Percentiles rank a stretch among this genome's conserved stretches.
These are phyloP conservation scores for Starmerella vitae DNA, from an alignment of 805 yeast genomes.

Conservation along the genomic window DNA sequence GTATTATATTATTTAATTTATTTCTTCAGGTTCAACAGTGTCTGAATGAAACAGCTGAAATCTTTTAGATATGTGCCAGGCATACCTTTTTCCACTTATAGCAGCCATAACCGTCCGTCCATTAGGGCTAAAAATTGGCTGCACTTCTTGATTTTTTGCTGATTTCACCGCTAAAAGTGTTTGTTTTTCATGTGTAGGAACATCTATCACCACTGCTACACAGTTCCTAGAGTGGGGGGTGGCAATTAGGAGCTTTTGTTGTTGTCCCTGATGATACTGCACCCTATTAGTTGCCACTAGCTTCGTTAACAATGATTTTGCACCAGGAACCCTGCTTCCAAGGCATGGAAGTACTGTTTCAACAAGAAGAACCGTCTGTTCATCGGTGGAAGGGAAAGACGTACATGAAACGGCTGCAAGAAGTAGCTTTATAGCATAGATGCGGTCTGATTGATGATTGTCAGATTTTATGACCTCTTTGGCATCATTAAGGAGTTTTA, in stretches of 20 bases:
- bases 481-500: slow-evolving; percentile 4
- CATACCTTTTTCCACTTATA: not conserved
- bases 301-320: slow-evolving; percentile 8
- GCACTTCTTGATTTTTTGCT: not conserved
- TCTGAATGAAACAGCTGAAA: slow-evolving; percentile 1
- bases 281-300: slow-evolving; percentile 7
- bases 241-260: slow-evolving; percentile 10
- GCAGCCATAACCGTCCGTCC: slow-evolving; percentile 10
- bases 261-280: slow-evolving; percentile 7
- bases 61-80: slow-evolving; percentile 6
- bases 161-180: not conserved
- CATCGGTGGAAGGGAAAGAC: slow-evolving; percentile 7
- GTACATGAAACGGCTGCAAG: slow-evolving; percentile 1
- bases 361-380: slow-evolving; percentile 5
- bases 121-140: slow-evolving; percentile 10
- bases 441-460: not conserved
- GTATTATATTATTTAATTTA: not conserved
- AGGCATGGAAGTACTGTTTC: slow-evolving; percentile 4
- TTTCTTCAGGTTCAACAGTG: not conserved
- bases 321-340: slow-evolving; percentile 1
- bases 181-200: not conserved
- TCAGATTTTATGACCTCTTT: not conserved
- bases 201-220: slow-evolving; percentile 9
- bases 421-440: slow-evolving; percentile 5
- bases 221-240: slow-evolving; percentile 3